Base-by-base conservation (phyloP, 2,329 filamentous ascomycete genomes). In the Epichloe baconii region DNA sequence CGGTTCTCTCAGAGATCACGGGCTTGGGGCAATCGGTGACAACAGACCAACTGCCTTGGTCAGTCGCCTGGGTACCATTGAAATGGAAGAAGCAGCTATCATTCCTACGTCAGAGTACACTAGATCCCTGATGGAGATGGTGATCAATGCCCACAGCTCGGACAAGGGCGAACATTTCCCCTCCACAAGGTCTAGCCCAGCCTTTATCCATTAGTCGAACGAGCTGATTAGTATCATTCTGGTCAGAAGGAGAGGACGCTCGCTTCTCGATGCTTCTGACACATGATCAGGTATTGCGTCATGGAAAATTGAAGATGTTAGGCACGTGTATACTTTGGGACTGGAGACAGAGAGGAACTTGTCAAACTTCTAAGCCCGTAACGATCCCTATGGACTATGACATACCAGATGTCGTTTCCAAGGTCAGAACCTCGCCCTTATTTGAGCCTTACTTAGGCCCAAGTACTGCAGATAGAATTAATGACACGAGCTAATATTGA, bases 21-120 rank as follows among this genome's bases (percentile, higher is more conserved):
- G 35, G 19, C 38, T 48, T 19, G 50, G 50, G n/a, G 43, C 49
- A 8, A 45, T 52, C 14, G 53, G 50, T 17, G 50, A 52, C 47
- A 45, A 26, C 10, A 23, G 50, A 23, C 47, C 43, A 35, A 26
- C 17, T 19, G 31, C 19, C 5, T 14, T 15, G 26, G 23, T 19
- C 19, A 26, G 8, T 14, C 12, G 4, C n/a, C 45, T 23, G 8
- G 35, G 41, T 21, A 26, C 31, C 8, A 23, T 47, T 10, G 23
- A 43, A 14, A 23, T 36, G 19, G 37, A 54, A 37, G 15, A 46
- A 31, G 37, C 52, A 12, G n/a, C 3, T n/a, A 19, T 15, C 17
- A 47, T 47, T 31, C 19, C 41, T 17, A 26, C 43, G 6, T 44
- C 49, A 19, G 52, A 52, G 44, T 26, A 43, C 35, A 23, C 23